Conservation (phyloP, 108 stramenopile species). For the Nitzschia putrida region DNA sequence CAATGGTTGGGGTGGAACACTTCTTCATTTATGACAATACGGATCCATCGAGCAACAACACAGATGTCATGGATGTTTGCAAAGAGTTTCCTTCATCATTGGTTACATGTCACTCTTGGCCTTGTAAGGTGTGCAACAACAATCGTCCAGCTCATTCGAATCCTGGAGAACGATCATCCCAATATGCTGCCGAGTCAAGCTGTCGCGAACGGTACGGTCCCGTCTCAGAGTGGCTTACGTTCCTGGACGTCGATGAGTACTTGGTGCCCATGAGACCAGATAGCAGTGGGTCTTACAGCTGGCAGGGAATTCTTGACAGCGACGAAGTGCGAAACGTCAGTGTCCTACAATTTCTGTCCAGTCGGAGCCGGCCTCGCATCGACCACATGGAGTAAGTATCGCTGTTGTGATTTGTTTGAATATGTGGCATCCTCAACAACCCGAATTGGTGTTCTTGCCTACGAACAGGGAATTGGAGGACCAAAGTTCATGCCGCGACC, state of each 20-base stretch:
- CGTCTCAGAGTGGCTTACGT: constrained; percentile 74
- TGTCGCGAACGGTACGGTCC: constrained; percentile 74
- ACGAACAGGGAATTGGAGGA: constrained; percentile 32
- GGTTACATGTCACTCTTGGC: constrained; percentile 77
- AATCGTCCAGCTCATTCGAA: constrained; percentile 31
- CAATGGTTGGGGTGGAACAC: constrained; percentile 79
- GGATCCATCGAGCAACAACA: constrained; percentile 19
- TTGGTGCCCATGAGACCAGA: constrained; percentile 70
- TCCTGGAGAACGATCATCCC: constrained; percentile 64
- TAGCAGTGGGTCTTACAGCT: constrained; percentile 49
- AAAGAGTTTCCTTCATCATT: constrained; percentile 22
- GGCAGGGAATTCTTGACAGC: constrained; percentile 49
- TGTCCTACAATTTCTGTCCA: constrained; percentile 55
- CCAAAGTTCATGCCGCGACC: constrained; percentile 28
- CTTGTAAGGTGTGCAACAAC: constrained; percentile 51
- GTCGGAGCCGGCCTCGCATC: constrained; percentile 31
- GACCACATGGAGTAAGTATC: constrained; percentile 36
- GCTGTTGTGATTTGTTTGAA: too few relatives aligned
- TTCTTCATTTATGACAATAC: constrained; percentile 82
- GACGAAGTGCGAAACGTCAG: constrained; percentile 39
- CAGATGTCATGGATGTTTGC: constrained; percentile 26
- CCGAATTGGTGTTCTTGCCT: too few relatives aligned
- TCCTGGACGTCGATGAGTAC: constrained; percentile 78
- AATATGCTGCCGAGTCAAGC: constrained; percentile 76
- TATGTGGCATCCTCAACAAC: too few relatives aligned